Percentiles rank a stretch among this genome's conserved stretches.
These are phyloP conservation scores for Mycena alexandri DNA, from an alignment of 768 basidiomycete species.

Conservation along the genomic window DNA sequence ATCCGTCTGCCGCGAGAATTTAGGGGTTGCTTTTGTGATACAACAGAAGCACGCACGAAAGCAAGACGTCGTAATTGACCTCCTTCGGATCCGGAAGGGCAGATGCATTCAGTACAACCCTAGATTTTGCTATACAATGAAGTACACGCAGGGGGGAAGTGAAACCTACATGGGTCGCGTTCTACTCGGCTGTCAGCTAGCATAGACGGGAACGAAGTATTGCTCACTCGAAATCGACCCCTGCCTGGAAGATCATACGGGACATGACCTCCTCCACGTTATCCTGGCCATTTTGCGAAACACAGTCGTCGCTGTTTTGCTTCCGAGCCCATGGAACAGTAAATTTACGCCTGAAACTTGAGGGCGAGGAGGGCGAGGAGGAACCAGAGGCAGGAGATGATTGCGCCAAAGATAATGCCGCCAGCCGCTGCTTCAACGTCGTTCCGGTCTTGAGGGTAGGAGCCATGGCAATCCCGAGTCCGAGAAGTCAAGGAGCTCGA, in stretches of 20 bases:
- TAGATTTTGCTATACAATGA: slow-evolving; percentile 46
- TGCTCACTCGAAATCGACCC: slow-evolving; percentile 88
- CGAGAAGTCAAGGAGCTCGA: slow-evolving; percentile 5
- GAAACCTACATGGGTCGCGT: slow-evolving; percentile 85
- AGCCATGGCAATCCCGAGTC: slow-evolving; percentile 21
- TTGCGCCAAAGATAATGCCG: slow-evolving; percentile 31
- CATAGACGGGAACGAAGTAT: slow-evolving; percentile 13
- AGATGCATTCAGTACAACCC: slow-evolving; percentile 87
- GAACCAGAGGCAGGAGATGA: slow-evolving; percentile 26
- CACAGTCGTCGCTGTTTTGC: slow-evolving; percentile 25
- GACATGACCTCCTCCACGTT: slow-evolving; percentile 74
- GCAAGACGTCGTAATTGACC: slow-evolving; percentile 82
- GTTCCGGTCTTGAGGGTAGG: slow-evolving; percentile 31
- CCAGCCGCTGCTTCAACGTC: slow-evolving; percentile 34
- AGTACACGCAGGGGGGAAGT: slow-evolving; percentile 4
- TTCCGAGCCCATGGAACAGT: slow-evolving; percentile 33
- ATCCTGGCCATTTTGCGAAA: slow-evolving; percentile 49
- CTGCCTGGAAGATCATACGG: slow-evolving; percentile 88
- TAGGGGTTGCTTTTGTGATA: slow-evolving; percentile 29
- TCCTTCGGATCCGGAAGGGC: slow-evolving; percentile 84
- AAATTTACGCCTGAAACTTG: slow-evolving; percentile 35
- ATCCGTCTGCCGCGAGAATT: slow-evolving; percentile 66
- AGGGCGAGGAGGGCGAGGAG: slow-evolving; percentile 23
- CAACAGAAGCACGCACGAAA: slow-evolving; percentile 65
- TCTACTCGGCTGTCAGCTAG: slow-evolving; percentile 53